Percentiles rank a stretch among this genome's conserved stretches.
These are phyloP conservation scores for Neoarthrinium moseri DNA, from an alignment of 2,329 filamentous ascomycete species.

Conservation along the genomic window DNA sequence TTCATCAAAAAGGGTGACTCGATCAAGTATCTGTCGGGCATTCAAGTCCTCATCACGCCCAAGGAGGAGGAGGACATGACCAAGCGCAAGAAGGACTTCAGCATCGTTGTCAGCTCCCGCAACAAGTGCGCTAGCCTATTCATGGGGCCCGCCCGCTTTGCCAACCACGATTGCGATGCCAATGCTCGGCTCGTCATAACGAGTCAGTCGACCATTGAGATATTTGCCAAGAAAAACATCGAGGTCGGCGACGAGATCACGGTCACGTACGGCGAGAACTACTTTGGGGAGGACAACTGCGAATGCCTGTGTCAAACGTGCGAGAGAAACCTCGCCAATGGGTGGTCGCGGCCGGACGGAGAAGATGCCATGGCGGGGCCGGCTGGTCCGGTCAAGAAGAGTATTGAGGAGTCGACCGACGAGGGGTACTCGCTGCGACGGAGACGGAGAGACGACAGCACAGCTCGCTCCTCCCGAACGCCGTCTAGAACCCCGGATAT, in stretches of 20 bases:
- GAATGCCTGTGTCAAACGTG: constrained; percentile 92
- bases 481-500: constrained; percentile 57
- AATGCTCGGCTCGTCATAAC: constrained; percentile 86
- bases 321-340: constrained; percentile 72
- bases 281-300: constrained; percentile 93
- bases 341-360: constrained; percentile 67
- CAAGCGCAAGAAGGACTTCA: constrained; percentile 86
- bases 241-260: constrained; percentile 91
- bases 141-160: constrained; percentile 91
- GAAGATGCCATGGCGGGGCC: constrained; percentile 29
- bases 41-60: constrained; percentile 87
- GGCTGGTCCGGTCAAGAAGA: constrained; percentile 44
- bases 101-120: constrained; percentile 89
- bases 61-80: constrained; percentile 86
- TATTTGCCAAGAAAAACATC: constrained; percentile 81
- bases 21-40: constrained; percentile 87
- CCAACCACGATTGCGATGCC: constrained; percentile 94
- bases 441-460: constrained; percentile 50
- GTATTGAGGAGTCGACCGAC: constrained; percentile 50
- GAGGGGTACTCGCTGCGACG: constrained; percentile 58
- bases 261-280: constrained; percentile 91
- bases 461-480: constrained; percentile 51
- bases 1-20: constrained; percentile 78
- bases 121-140: constrained; percentile 91
- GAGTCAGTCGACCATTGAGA: constrained; percentile 84